Evolutionary conservation across 805 yeast genomes (phyloP).

Genomic region (Candida namnaoensis): DNA sequence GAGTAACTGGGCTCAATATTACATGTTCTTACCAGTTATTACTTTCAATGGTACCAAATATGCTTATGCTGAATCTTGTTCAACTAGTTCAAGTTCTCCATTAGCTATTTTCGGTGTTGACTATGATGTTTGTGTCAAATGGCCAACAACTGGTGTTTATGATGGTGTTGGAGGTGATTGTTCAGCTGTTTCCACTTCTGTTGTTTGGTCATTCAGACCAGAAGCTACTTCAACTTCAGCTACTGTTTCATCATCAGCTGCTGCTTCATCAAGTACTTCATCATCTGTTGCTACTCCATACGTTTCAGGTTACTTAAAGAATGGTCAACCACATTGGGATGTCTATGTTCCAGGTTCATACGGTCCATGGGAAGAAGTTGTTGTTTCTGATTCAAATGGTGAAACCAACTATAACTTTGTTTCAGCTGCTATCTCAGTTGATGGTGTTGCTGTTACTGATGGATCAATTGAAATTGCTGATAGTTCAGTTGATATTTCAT

Average conservation of each 20-base stretch:
- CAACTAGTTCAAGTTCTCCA: background rate
- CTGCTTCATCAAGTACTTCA: too few relatives aligned
- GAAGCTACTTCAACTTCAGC: background rate
- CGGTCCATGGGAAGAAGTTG: too few relatives aligned
- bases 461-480: constrained; percentile 4
- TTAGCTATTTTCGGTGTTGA: background rate
- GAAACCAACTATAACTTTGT: constrained; percentile 9
- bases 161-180: background rate
- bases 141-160: background rate
- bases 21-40: too few relatives aligned
- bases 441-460: constrained; percentile 3
- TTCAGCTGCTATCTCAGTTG: constrained; percentile 8
- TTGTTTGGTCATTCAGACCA: constrained; percentile 2
- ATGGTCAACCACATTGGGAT: constrained; percentile 18
- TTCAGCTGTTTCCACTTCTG: constrained; percentile 1
- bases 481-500: constrained; percentile 7
- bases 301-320: constrained; percentile 14
- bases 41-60: background rate
- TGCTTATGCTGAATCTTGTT: background rate
- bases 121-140: background rate
- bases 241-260: too few relatives aligned
- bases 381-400: constrained; percentile 6
- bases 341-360: constrained; percentile 7
- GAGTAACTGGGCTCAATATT: background rate
- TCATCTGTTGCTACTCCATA: constrained; percentile 5